phyloP scores from a whole-genome alignment of 2,329 filamentous ascomycete species.

The Fusarium sp. region DNA sequence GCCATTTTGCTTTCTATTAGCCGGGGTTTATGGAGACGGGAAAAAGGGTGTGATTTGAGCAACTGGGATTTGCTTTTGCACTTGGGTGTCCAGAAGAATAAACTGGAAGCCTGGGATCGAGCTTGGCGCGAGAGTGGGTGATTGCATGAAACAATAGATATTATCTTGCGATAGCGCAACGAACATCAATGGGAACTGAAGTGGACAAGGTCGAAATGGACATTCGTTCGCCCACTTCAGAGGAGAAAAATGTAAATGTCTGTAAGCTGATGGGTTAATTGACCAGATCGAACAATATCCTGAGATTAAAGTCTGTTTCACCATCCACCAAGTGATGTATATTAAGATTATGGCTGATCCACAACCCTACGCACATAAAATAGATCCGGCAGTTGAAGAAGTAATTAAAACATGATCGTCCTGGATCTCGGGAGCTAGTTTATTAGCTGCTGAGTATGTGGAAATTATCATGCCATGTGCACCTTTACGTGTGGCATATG shows the following conservation, averaged over 20 bases:
- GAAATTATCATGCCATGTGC: constrained; percentile 16
- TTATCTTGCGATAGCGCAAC: constrained; percentile 32
- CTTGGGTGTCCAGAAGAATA: constrained; percentile 27
- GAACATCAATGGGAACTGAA: constrained; percentile 15
- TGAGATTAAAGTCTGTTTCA: constrained; percentile 2
- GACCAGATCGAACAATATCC: constrained; percentile 27
- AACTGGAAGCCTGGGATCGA: constrained; percentile 29
- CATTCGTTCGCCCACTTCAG: constrained; percentile 19
- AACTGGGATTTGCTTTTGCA: constrained; percentile 45
- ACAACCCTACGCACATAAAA: neutral
- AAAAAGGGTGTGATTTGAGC: constrained; percentile 49
- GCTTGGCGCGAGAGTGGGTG: constrained; percentile 39
- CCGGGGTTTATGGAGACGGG: constrained; percentile 40
- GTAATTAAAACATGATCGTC: neutral
- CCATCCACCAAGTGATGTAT: constrained; percentile 1
- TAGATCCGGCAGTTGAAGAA: constrained; percentile 5
- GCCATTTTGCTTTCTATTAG: constrained; percentile 41
- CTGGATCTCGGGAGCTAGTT: constrained; percentile 29
- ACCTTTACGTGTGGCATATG: no score
- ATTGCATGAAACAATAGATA: constrained; percentile 41
- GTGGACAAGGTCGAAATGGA: constrained; percentile 14
- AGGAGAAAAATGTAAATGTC: constrained; percentile 38
- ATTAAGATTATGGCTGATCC: constrained; percentile 4
- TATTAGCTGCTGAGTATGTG: constrained; percentile 24
- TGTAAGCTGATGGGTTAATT: constrained; percentile 42